Base-by-base conservation (phyloP, 495 filamentous ascomycete species). In the Aspergillus biplanus region DNA sequence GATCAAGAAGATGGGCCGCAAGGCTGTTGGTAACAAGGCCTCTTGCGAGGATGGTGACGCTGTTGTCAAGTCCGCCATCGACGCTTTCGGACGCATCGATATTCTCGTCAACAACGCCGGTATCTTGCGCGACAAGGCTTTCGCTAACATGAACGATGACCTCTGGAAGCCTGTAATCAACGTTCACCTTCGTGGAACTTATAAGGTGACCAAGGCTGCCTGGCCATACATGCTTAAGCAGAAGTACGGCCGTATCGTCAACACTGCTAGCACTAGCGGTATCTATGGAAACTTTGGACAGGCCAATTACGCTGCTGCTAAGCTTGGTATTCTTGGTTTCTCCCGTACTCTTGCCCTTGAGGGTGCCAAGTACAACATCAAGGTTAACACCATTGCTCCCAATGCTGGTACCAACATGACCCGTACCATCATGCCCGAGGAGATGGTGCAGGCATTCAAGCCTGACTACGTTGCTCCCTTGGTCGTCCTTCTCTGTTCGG, bases 231-330 rank as follows among this genome's bases (percentile, higher is more conserved):
- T 99, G 82, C 84, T 98, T 34, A 97, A 97, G 85, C 96, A 99
- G 81, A 98, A 97, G 85, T 98, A 97, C 66, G 95, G 95, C 65
- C 92, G 95, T 70, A 85, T 99, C 58, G 83, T 99, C 74, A 99
- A 99, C 83, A 99, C 95, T 61, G 92, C 95, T 15, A 96, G 91
- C 52, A 97, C 95, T 42, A 93, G 90, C 72, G 95, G 95, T 78
- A 97, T 99, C 78, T 99, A 99, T 70, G 95, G 95, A 66, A 99
- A 97, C 84, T 99, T 99, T 69, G 95, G 95, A 59, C 95, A 99
- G 80, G 93, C 95, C 69, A 98, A 99, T 82, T 99, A 99, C 76
- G 87, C 95, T 56, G 90, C 94, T 57, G 95, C 96, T 18, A 99
- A 99, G 87, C 85, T 88, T 63, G 96, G 90, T 75, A 99, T 99